Evolutionary conservation across 495 filamentous ascomycete genomes (phyloP).

Genomic region (Talaromyces proteolyticus): DNA sequence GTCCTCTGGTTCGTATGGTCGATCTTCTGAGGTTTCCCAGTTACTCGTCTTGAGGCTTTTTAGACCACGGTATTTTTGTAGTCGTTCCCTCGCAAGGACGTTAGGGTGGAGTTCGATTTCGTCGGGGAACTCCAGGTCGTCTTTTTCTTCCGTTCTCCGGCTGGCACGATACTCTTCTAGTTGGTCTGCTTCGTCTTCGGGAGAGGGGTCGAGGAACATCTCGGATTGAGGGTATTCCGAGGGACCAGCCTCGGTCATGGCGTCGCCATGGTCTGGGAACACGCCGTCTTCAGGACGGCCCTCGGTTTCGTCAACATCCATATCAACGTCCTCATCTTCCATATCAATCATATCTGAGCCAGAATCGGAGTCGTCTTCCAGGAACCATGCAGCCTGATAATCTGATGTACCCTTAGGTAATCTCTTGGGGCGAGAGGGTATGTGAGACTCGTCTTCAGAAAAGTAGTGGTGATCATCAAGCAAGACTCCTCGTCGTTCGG

Average conservation of each 20-base stretch:
- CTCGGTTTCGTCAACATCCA: conserved; percentile 39
- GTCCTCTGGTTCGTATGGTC: conserved; percentile 77
- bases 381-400: conserved; percentile 91
- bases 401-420: conserved; percentile 87
- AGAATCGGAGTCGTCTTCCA: conserved; percentile 81
- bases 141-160: conserved; percentile 70
- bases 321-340: conserved; percentile 43
- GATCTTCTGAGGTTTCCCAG: conserved; percentile 87
- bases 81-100: conserved; percentile 75
- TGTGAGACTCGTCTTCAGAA: conserved; percentile 75
- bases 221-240: conserved; percentile 89
- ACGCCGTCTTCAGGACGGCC: conserved; percentile 70
- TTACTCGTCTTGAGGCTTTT: conserved; percentile 80
- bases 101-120: conserved; percentile 92
- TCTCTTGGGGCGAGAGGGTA: conserved; percentile 58
- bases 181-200: conserved; percentile 76
- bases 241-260: conserved; percentile 70
- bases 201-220: conserved; percentile 81
- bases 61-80: conserved; percentile 80
- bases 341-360: conserved; percentile 76
- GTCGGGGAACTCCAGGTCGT: conserved; percentile 93
- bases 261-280: conserved; percentile 62
- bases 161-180: conserved; percentile 72
- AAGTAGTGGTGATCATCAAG: conserved; percentile 98
- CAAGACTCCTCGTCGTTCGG: conserved; percentile 69